These are phyloP conservation scores for Chaetomium sp. DNA, from an alignment of 2,329 filamentous ascomycete species.

Conservation along the genomic window DNA sequence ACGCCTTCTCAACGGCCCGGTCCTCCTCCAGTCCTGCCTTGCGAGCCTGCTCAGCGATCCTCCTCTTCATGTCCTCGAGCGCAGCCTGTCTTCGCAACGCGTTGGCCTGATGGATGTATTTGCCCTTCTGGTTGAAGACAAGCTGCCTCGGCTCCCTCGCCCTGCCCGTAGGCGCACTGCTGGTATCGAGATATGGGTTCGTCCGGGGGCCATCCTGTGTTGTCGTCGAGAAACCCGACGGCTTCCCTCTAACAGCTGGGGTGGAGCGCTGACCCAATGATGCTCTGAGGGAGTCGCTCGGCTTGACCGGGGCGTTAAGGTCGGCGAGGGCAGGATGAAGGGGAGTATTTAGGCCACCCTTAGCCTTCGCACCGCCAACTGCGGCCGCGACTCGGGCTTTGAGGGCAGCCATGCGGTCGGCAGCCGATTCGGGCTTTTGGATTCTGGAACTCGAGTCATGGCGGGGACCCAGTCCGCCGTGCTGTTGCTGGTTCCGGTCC, in stretches of 20 bases:
- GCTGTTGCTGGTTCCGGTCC: constrained; percentile 55
- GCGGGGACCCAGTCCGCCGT: constrained; percentile 57
- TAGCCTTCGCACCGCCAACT: constrained; percentile 60
- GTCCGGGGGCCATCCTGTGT: constrained; percentile 40
- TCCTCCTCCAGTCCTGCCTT: constrained; percentile 95
- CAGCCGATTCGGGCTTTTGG: constrained; percentile 58
- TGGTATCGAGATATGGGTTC: constrained; percentile 83
- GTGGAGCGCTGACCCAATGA: constrained; percentile 23
- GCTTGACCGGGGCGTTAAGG: constrained; percentile 43
- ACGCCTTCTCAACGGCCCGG: constrained; percentile 84
- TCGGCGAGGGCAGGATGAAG: constrained; percentile 74
- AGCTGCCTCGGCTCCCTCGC: constrained; percentile 73
- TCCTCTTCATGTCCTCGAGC: constrained; percentile 91
- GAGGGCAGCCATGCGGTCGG: constrained; percentile 72
- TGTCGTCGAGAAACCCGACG: constrained; percentile 34
- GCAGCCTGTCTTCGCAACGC: constrained; percentile 84
- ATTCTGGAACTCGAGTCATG: constrained; percentile 58
- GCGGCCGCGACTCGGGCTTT: constrained; percentile 80
- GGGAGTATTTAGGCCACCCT: constrained; percentile 72
- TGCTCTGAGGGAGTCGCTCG: constrained; percentile 24
- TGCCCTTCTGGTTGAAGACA: constrained; percentile 91
- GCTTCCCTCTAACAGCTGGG: constrained; percentile 40
- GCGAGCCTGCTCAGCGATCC: constrained; percentile 82
- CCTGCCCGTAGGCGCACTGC: constrained; percentile 58
- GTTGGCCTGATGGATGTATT: constrained; percentile 94